A percentile compares a stretch with the other conserved stretches of the same genome.
Evolutionary conservation across 441 rosid species (phyloP).

Genomic region (Croton setiger): DNA sequence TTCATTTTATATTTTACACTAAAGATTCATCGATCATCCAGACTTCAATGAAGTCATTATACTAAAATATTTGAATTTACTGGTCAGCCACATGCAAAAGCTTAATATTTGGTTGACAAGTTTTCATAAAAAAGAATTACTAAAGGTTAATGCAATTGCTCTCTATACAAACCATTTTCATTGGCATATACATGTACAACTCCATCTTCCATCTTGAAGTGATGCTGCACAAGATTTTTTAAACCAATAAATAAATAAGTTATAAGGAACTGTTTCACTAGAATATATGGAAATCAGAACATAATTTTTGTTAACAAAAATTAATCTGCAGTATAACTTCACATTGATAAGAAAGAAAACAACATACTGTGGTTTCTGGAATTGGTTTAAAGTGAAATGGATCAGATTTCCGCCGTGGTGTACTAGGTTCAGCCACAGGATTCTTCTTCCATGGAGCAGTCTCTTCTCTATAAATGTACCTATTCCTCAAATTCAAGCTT

Average conservation of each 20-base stretch:
- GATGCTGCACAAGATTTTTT: conserved; percentile 44
- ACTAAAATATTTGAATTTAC: neutral
- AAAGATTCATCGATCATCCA: neutral
- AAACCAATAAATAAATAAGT: neutral
- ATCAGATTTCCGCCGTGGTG: conserved; percentile 37
- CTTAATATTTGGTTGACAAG: neutral
- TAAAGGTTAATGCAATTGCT: neutral
- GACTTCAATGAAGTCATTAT: neutral
- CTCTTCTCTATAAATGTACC: conserved; percentile 51
- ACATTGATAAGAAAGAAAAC: conserved; percentile 13
- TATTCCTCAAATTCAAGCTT: conserved; percentile 56
- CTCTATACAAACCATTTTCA: conserved; percentile 39
- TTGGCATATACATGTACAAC: conserved; percentile 57
- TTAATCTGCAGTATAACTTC: conserved; percentile 1
- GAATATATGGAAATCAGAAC: neutral
- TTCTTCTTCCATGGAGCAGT: conserved; percentile 59
- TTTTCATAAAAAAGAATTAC: neutral
- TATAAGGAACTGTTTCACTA: neutral
- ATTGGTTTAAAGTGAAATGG: conserved; percentile 50
- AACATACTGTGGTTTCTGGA: conserved; percentile 53
- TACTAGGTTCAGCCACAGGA: conserved; percentile 32
- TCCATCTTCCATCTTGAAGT: conserved; percentile 66
- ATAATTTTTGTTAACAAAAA: neutral
- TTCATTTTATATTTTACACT: neutral
- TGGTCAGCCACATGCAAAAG: neutral